Evolutionary conservation across 1,139 yeast genomes (phyloP), one percentile per base, ranked within the genome.

Genomic region (Saccharomycopsis crataegensis): DNA sequence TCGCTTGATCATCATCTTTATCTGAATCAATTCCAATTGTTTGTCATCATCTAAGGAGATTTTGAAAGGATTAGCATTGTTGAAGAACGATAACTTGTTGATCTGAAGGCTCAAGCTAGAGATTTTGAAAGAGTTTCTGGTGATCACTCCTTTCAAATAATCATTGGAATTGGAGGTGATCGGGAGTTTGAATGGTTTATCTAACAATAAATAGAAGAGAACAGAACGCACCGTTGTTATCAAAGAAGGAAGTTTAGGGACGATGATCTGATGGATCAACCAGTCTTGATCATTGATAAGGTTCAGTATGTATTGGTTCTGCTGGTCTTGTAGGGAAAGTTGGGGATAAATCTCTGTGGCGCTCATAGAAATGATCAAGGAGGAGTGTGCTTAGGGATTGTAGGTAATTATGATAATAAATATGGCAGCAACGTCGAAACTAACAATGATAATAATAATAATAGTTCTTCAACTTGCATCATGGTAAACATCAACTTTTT

Each of bases 121-220:
- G 8, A 56, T 47, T 14, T 49, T 47, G 34, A 37, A 56, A 9
- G 53, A 49, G 11, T 51, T 49, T 43, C 58, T 43, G 12, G 57
- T 48, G 8, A 51, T 49, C 14, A 51, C 43, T 7, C 58, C 58
- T 28, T 56, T 56, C 14, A 56, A 34, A 43, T 40, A 33, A 40
- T 56, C 57, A 42, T 49, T 56, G 16, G 50, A 12, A 41, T 56
- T 56, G 9, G 55, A 42, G n/a, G 55, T 56, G 6, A 56, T 56
- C 9, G 58, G 58, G 3, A 56, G 49, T 44, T 51, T 53, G 48
- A 56, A 56, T 7, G 57, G 34, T 34, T 48, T 54, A 16, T 56
- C 52, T 7, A 56, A 43, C 2, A 50, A 45, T 6, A 56, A 38
- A 33, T 56, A 56, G 9, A 37, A 46, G 11, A 56, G 17, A 4